A percentile compares a stretch with the other conserved stretches of the same genome.
Conservation (phyloP, 306 rosid genomes). For the Begonia loranthoides region DNA sequence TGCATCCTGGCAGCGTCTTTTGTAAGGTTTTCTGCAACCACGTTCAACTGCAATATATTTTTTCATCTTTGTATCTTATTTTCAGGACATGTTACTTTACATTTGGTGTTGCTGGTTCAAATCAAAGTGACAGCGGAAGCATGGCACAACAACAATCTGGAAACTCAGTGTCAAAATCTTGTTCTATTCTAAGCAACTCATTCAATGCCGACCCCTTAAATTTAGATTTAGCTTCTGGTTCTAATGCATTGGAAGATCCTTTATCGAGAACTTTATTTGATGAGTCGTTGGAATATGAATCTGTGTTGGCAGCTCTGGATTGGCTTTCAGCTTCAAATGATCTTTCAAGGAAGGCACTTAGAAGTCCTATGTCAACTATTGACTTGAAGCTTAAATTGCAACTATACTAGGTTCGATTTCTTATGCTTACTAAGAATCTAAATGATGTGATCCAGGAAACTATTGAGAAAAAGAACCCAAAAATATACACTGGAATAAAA, state of each 20-base stretch:
- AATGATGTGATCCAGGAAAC: no score
- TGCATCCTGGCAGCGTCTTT: no score
- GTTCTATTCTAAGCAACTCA: slow-evolving; percentile 39
- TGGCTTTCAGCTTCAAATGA: slow-evolving; percentile 47
- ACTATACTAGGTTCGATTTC: slow-evolving; percentile 82
- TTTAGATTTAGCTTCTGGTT: slow-evolving; percentile 49
- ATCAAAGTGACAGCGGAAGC: slow-evolving; percentile 61
- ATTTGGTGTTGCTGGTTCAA: slow-evolving; percentile 51
- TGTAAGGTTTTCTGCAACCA: no score
- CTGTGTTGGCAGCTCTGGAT: slow-evolving; percentile 34
- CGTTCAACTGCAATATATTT: no score
- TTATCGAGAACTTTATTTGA: slow-evolving; percentile 61
- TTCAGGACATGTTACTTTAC: slow-evolving; percentile 74
- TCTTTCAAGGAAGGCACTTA: slow-evolving; percentile 46
- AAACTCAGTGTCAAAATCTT: slow-evolving; percentile 44
- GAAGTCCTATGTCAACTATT: slow-evolving; percentile 48
- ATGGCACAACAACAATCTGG: slow-evolving; percentile 42
- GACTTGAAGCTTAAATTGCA: slow-evolving; percentile 88
- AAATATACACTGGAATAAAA: no score
- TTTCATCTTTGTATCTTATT: slow-evolving; percentile 4
- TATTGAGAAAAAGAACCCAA: no score
- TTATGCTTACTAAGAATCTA: slow-evolving; percentile 77
- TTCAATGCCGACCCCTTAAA: slow-evolving; percentile 44
- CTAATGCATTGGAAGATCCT: slow-evolving; percentile 48
- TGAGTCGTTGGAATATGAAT: slow-evolving; percentile 66